These are phyloP conservation scores for Caryopteris hybrid DNA, from an alignment of 305 asterid species.

Conservation along the genomic window DNA sequence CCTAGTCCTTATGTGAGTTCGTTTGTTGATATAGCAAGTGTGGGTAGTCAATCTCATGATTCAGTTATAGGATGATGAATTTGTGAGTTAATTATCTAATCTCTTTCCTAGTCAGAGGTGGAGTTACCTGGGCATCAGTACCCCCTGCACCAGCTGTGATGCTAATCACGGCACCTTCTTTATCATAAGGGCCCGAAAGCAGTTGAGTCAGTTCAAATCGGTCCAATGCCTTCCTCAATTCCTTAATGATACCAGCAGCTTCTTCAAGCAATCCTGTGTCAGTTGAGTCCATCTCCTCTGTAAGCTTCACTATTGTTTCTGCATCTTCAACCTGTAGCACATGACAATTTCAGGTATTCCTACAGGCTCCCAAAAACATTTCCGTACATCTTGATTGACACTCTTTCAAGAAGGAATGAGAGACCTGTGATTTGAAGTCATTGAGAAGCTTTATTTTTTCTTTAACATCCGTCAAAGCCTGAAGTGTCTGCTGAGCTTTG, in stretches of 20 bases:
- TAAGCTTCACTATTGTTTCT: constrained; percentile 79
- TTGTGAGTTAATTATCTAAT: background rate
- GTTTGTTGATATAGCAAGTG: too few species aligned
- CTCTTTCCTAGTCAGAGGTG: background rate
- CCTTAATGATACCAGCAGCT: constrained; percentile 72
- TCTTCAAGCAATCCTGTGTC: constrained; percentile 75
- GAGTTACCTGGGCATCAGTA: constrained; percentile 96
- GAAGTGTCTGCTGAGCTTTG: constrained; percentile 95
- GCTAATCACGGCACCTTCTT: constrained; percentile 81
- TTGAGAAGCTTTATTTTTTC: constrained; percentile 81
- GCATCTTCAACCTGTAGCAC: constrained; percentile 79
- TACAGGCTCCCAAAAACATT: background rate
- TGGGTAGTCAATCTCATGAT: too few species aligned
- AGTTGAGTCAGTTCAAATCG: constrained; percentile 85
- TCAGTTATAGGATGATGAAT: background rate
- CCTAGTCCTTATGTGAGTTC: too few species aligned
- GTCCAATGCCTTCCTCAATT: constrained; percentile 76
- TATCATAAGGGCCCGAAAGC: constrained; percentile 91
- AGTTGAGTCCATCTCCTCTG: constrained; percentile 82
- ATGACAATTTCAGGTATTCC: background rate
- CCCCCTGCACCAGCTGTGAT: constrained; percentile 98
- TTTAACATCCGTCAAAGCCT: constrained; percentile 77
- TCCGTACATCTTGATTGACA: background rate
- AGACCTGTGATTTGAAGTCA: constrained; percentile 81
- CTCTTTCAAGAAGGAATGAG: constrained; percentile 11